phyloP scores from a whole-genome alignment of 495 filamentous ascomycete species.

The Cercophora samala region DNA sequence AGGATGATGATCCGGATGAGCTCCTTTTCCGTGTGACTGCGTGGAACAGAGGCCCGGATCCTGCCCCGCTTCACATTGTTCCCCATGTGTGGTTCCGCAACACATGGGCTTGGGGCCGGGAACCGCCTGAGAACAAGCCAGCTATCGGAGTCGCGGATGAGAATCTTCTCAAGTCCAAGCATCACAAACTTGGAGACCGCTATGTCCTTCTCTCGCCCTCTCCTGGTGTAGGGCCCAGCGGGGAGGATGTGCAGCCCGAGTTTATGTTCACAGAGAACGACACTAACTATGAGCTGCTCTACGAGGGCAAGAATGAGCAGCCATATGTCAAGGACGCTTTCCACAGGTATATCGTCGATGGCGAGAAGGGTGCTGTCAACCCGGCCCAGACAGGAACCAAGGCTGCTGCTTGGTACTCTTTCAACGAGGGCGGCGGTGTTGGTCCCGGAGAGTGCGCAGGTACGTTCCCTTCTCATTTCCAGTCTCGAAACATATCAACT shows the following conservation, averaged over 20 bases:
- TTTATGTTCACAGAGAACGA: conserved; percentile 95
- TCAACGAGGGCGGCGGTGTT: conserved; percentile 84
- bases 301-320: conserved; percentile 69
- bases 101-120: conserved; percentile 89
- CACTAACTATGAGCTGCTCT: conserved; percentile 76
- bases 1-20: conserved; percentile 82
- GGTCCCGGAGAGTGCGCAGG: conserved; percentile 82
- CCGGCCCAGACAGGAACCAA: conserved; percentile 80
- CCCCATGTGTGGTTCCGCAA: conserved; percentile 97
- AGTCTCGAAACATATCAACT: conserved; percentile 3
- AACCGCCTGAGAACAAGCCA: conserved; percentile 69
- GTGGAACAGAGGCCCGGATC: conserved; percentile 90
- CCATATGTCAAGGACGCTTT: conserved; percentile 95
- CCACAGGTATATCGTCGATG: conserved; percentile 80
- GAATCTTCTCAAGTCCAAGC: conserved; percentile 66
- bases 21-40: conserved; percentile 91
- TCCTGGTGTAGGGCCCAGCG: conserved; percentile 71
- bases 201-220: conserved; percentile 87
- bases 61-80: conserved; percentile 86
- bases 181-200: conserved; percentile 73
- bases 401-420: conserved; percentile 85
- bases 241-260: conserved; percentile 77
- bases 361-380: conserved; percentile 76
- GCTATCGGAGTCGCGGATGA: conserved; percentile 61
- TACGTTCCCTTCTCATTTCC: conserved; percentile 19